Evolutionary conservation across 306 rosid species (phyloP), one percentile per base, ranked within the genome.

Genomic region (Cucurbita pepo): DNA sequence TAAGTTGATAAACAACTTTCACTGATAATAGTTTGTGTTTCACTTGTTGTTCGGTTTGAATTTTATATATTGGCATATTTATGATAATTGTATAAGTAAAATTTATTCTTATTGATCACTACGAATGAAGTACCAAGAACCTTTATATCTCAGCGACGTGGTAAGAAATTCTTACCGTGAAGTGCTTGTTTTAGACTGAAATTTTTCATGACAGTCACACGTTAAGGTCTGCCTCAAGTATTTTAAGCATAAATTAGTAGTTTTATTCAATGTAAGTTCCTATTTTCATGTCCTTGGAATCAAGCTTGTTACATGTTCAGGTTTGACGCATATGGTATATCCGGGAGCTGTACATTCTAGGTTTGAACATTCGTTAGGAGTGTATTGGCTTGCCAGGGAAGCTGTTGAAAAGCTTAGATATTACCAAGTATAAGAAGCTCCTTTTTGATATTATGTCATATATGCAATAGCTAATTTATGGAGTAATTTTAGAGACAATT

Each of bases 361-460:
- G 77, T 94, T 94, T 71, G 96, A 90, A 83, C 98, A 94, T 82
- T 94, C 98, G 5, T 91, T 94, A 79, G 98, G 96, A 40, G 98
- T 94, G 83, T 90, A 89, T 79, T 94, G 91, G 88, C 88, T 93
- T 75, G 96, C 98, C 18, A 86, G 91, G 54, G 97, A 87, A 83
- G 79, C 85, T 70, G 82, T 90, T 64, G 90, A 93, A 67, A 86
- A 81, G 88, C 92, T 93, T 14, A 87, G 79, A 51, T 74, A 11
- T 71, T 83, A 77, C 76, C 98, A 90, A 74, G 98, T 93, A 78
- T 56, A 79, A 64, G 58, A 19, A 52, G 34, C 15, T 60, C 16
- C 15, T 13, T 79, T n/a, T 40, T 5, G 76, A 7, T 72, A 30
- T 61, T 52, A 52, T 63, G 8, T 59, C 60, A 56, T 71, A 37